These are phyloP conservation scores for Salix koriyanagi DNA, from an alignment of 345 rosid genomes.

Conservation along the genomic window DNA sequence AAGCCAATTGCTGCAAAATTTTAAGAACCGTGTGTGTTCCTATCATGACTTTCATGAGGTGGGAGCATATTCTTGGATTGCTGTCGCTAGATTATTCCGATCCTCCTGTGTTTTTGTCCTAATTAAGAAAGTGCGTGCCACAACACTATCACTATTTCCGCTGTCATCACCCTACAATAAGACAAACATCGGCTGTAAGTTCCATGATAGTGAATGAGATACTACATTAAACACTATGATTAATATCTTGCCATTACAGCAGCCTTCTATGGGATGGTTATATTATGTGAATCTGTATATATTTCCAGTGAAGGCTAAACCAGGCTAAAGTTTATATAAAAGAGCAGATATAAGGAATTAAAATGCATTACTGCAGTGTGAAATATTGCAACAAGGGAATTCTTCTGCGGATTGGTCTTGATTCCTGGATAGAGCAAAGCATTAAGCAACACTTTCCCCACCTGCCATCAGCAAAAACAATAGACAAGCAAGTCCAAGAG, in stretches of 20 bases:
- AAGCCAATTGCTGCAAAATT: constrained; percentile 21
- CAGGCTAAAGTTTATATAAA: background rate
- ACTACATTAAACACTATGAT: background rate
- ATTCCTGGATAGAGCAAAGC: constrained; percentile 85
- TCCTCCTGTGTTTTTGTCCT: constrained; percentile 73
- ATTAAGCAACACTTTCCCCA: constrained; percentile 78
- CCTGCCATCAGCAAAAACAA: constrained; percentile 41
- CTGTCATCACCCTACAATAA: constrained; percentile 56
- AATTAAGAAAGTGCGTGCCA: constrained; percentile 75
- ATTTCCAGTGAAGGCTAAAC: background rate
- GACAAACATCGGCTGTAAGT: background rate
- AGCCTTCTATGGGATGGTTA: background rate
- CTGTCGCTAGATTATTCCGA: constrained; percentile 63
- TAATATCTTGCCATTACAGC: background rate
- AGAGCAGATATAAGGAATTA: background rate
- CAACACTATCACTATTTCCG: constrained; percentile 36
- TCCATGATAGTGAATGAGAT: background rate
- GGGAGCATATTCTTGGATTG: constrained; percentile 80
- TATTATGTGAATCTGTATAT: too few relatives aligned
- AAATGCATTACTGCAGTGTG: constrained; percentile 65
- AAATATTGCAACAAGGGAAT: constrained; percentile 82
- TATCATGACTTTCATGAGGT: constrained; percentile 35
- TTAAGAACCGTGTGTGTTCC: background rate
- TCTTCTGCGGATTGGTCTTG: constrained; percentile 71
- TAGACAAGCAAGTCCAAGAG: constrained; percentile 3